Evolutionary conservation across 352 stramenopile genomes (phyloP), one percentile per base, ranked within the genome.

Genomic region (Discostella stelligera): DNA sequence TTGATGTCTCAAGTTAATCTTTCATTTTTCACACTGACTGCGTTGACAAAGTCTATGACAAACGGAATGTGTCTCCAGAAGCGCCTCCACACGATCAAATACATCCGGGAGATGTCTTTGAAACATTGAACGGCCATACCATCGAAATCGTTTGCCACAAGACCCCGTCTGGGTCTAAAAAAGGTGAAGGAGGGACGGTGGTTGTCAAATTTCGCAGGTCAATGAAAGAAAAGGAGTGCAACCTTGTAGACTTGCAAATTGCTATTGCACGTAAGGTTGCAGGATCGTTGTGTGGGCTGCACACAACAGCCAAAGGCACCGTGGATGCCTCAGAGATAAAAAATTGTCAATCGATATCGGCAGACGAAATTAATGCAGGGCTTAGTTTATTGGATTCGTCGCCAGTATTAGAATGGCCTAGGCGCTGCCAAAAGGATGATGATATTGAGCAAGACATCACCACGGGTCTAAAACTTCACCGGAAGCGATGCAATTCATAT

Each of bases 381-480:
- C 13, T 7, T 30, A 52, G 9, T 27, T 25, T 58, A 27, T 30
- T 58, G 50, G 18, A 6, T n/a, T 58, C 37, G 23, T 55, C 69
- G 58, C 25, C 71, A 41, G 55, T 66, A 32, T 54, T 84, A n/a
- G 77, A 84, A 48, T 84, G 77, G 77, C 77, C 77, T 20, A 32
- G 39, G n/a, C 25, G 21, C 44, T 32, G 60, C n/a, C 53, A 56
- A 44, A 61, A 44, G n/a, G 16, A 52, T 37, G 16, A 52, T 37
- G 52, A 63, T 39, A 50, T 62, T 37, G 39, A 37, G 14, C 49
- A 54, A 20, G 46, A 66, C n/a, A 67, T 79, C 25, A 66, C 52
- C 30, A 55, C 68, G 18, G 74, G 74, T 41, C 56, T 82, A 27
- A 46, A 37, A 66, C 62, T 82, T 54, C 64, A 66, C 21, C 53